Percentiles rank a stretch among this genome's conserved stretches.
Conservation (phyloP, 352 stramenopile species). For the Pythium rishiriense region DNA sequence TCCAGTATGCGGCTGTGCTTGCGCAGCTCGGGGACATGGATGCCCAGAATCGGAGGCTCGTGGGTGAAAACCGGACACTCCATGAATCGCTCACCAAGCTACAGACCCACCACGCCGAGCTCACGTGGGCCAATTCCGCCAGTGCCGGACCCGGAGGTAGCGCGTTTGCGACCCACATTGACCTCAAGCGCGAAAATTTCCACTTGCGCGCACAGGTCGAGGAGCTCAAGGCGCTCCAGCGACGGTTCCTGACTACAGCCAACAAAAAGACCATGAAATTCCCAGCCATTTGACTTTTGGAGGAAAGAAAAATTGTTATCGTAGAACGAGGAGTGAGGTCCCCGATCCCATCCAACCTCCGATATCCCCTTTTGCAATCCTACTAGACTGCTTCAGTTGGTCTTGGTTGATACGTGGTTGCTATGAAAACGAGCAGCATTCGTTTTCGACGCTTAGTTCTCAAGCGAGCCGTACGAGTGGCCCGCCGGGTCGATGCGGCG, state of each 20-base stretch:
- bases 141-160: slow-evolving; percentile 13
- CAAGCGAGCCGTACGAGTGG: slow-evolving; percentile 80
- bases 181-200: slow-evolving; percentile 78
- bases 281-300: slow-evolving; percentile 39
- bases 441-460: slow-evolving; percentile 61
- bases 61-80: slow-evolving; percentile 34
- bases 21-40: slow-evolving; percentile 19
- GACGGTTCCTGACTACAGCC: slow-evolving; percentile 61
- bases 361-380: no score
- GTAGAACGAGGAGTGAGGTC: no score
- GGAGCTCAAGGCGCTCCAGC: slow-evolving; percentile 71
- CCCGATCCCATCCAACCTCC: no score
- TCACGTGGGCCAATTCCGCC: not conserved
- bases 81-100: slow-evolving; percentile 39
- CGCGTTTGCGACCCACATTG: slow-evolving; percentile 66
- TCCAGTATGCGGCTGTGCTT: slow-evolving; percentile 8
- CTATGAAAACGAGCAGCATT: no score
- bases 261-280: slow-evolving; percentile 81
- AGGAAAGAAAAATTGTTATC: slow-evolving; percentile 7
- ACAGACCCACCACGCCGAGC: slow-evolving; percentile 39
- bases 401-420: no score
- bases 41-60: slow-evolving; percentile 28
- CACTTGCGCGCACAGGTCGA: slow-evolving; percentile 63
- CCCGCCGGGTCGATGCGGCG: slow-evolving; percentile 74
- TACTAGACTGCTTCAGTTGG: no score